Evolutionary conservation across 305 asterid species (phyloP).

Genomic region (Fraxinus greggii): DNA sequence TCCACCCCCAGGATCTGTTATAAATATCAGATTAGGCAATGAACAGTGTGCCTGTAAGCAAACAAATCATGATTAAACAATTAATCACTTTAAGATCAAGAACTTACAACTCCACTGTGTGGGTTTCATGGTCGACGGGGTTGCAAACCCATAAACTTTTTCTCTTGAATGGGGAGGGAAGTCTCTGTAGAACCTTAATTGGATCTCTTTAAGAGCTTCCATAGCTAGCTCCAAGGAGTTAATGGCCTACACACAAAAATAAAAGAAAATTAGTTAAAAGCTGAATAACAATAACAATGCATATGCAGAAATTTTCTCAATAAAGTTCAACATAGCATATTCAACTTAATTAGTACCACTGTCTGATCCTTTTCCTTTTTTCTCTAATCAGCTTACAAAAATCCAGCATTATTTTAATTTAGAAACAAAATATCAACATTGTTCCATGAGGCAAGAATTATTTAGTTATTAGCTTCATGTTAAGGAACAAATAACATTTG

Average conservation of each 20-base stretch:
- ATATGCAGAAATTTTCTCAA: neutral
- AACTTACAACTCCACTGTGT: conserved; percentile 94
- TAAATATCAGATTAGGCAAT: conserved; percentile 18
- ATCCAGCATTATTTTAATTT: conserved; percentile 9
- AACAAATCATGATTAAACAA: conserved; percentile 16
- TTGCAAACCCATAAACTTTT: conserved; percentile 74
- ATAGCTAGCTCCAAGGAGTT: conserved; percentile 93
- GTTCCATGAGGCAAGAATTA: neutral
- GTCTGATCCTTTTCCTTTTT: neutral
- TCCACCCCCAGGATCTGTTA: conserved; percentile 97
- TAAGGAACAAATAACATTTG: neutral
- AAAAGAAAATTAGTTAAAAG: conserved; percentile 3
- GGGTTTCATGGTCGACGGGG: conserved; percentile 98
- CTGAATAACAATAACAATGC: neutral
- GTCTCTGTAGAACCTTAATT: conserved; percentile 67
- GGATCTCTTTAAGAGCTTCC: conserved; percentile 89
- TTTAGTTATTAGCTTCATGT: neutral
- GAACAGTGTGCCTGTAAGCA: conserved; percentile 13
- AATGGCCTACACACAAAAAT: conserved; percentile 57
- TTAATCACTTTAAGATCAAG: conserved; percentile 5
- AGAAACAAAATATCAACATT: neutral
- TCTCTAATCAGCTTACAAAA: neutral
- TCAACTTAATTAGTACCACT: conserved; percentile 4
- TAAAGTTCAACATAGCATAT: neutral
- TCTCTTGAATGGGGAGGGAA: conserved; percentile 88